phyloP scores from a whole-genome alignment of 2,329 filamentous ascomycete species.

The Aplosporella prunicola region DNA sequence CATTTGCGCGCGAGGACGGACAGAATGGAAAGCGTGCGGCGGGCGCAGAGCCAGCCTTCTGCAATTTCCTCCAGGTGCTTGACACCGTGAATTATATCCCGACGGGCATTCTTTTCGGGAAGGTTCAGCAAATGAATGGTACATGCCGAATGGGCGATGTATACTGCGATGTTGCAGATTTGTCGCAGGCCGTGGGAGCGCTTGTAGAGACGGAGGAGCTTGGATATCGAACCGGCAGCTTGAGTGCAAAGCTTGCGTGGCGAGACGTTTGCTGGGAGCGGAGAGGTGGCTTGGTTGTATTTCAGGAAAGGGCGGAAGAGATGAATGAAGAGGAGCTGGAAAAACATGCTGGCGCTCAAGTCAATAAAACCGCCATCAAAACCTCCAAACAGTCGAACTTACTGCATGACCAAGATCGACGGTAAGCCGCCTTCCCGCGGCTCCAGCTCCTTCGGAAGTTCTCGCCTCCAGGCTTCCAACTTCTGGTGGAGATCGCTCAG shows the following conservation, averaged over 20 bases:
- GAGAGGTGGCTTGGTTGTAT: slow-evolving; percentile 72
- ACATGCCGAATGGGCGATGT: slow-evolving; percentile 88
- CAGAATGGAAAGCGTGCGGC: slow-evolving; percentile 75
- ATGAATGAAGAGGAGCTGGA: slow-evolving; percentile 89
- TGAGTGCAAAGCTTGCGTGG: slow-evolving; percentile 85
- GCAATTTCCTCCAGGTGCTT: slow-evolving; percentile 93
- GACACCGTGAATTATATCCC: slow-evolving; percentile 83
- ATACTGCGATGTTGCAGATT: slow-evolving; percentile 93
- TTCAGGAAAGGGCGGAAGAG: slow-evolving; percentile 92
- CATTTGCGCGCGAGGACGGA: slow-evolving; percentile 81
- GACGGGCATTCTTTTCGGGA: slow-evolving; percentile 79
- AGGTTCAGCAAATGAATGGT: slow-evolving; percentile 91
- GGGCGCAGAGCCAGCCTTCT: slow-evolving; percentile 85
- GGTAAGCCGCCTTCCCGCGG: slow-evolving; percentile 82
- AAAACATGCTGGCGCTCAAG: slow-evolving; percentile 71
- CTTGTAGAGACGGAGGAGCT: slow-evolving; percentile 89
- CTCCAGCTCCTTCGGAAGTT: slow-evolving; percentile 77
- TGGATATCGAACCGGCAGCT: slow-evolving; percentile 81
- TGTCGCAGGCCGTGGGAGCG: slow-evolving; percentile 83
- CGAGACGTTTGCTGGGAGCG: slow-evolving; percentile 76
- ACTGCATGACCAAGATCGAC: slow-evolving; percentile 79
- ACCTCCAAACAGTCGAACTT: slow-evolving; percentile 36
- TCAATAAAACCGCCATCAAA: slow-evolving; percentile 2
- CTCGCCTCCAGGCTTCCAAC: slow-evolving; percentile 79
- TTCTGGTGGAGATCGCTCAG: slow-evolving; percentile 84